Evolutionary conservation across 2,329 filamentous ascomycete genomes (phyloP).

Genomic region (Sclerotinia trifoliorum): DNA sequence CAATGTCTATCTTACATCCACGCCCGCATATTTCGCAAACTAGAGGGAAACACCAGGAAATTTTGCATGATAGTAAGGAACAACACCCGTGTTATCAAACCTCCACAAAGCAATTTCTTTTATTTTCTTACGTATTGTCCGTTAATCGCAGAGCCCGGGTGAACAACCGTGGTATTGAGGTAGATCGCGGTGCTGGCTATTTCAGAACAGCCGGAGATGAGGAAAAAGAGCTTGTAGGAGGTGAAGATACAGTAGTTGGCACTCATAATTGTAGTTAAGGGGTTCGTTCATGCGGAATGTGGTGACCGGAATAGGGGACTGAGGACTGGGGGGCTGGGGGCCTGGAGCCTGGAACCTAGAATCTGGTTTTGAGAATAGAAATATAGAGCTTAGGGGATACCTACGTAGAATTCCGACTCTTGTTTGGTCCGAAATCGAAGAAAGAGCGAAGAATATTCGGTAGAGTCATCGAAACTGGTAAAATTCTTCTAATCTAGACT

Average conservation of each 20-base stretch:
- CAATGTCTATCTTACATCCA: background rate
- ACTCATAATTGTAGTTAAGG: background rate
- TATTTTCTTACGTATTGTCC: slow-evolving; percentile 40
- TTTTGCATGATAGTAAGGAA: slow-evolving; percentile 46
- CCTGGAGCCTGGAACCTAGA: no score
- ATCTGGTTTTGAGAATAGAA: background rate
- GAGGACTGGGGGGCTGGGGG: no score
- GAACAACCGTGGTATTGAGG: slow-evolving; percentile 40
- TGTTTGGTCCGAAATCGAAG: slow-evolving; percentile 40
- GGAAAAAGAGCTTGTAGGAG: slow-evolving; percentile 40
- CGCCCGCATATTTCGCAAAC: slow-evolving; percentile 19
- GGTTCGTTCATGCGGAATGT: background rate
- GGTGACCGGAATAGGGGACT: background rate
- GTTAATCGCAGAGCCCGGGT: slow-evolving; percentile 38
- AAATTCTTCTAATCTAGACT: slow-evolving; percentile 34
- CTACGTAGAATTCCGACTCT: background rate
- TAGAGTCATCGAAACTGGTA: slow-evolving; percentile 44
- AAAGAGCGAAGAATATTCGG: slow-evolving; percentile 47
- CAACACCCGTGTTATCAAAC: slow-evolving; percentile 46
- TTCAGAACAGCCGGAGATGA: slow-evolving; percentile 41
- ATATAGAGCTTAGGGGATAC: no score
- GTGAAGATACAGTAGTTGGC: slow-evolving; percentile 39
- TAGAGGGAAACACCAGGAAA: slow-evolving; percentile 46
- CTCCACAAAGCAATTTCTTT: slow-evolving; percentile 48
- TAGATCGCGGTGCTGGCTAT: slow-evolving; percentile 44